phyloP scores from a whole-genome alignment of 2,329 filamentous ascomycete species.

The Nemania sp. region DNA sequence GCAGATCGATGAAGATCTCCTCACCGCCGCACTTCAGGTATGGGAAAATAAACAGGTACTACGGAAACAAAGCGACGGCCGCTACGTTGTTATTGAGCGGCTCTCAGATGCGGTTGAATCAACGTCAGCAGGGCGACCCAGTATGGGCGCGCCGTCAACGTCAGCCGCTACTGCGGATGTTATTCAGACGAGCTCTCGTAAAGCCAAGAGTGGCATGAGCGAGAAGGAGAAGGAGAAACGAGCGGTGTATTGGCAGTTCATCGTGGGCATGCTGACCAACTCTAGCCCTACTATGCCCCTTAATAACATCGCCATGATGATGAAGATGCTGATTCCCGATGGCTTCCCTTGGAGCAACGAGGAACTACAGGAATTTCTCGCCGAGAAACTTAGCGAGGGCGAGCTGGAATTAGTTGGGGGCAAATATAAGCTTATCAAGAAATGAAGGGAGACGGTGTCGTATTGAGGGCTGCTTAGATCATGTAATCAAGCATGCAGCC shows the following conservation, averaged over 20 bases:
- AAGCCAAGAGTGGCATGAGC: slow-evolving; percentile 65
- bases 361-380: slow-evolving; percentile 84
- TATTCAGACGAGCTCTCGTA: slow-evolving; percentile 59
- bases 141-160: slow-evolving; percentile 40
- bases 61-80: slow-evolving; percentile 64
- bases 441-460: slow-evolving; percentile 54
- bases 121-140: slow-evolving; percentile 46
- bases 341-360: slow-evolving; percentile 92
- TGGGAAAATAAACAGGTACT: slow-evolving; percentile 79
- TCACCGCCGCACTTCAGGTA: slow-evolving; percentile 74
- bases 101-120: slow-evolving; percentile 56
- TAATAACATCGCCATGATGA: slow-evolving; percentile 88
- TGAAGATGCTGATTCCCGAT: slow-evolving; percentile 89
- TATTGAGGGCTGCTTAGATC: slow-evolving; percentile 26
- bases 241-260: slow-evolving; percentile 87
- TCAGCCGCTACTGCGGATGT: slow-evolving; percentile 40
- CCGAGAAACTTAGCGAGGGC: slow-evolving; percentile 78
- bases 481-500: slow-evolving; percentile 25
- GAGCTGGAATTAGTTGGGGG: slow-evolving; percentile 77
- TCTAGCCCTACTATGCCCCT: slow-evolving; percentile 83
- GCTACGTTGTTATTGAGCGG: slow-evolving; percentile 76
- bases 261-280: slow-evolving; percentile 95
- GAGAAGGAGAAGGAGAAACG: slow-evolving; percentile 72
- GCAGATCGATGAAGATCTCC: slow-evolving; percentile 79
- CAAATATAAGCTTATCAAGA: slow-evolving; percentile 75